Evolutionary conservation across 495 filamentous ascomycete genomes (phyloP).

Genomic region (Staphylotrichum tortipilum): DNA sequence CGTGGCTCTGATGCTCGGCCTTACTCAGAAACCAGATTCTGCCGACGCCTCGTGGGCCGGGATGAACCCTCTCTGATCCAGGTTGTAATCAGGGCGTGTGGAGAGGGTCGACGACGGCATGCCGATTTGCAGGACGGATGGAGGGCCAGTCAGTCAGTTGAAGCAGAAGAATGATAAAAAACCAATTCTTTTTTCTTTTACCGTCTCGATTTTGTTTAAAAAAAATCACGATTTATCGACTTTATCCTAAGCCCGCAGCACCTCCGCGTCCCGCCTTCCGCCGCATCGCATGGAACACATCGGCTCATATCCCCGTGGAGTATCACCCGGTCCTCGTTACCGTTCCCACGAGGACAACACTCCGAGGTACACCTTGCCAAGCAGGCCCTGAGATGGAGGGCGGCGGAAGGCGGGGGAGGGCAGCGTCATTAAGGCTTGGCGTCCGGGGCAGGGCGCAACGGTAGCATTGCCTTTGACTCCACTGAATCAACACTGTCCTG

Average conservation of each 20-base stretch:
- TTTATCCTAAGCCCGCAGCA: neutral
- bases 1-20: too few relatives aligned
- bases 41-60: neutral
- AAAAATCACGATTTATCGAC: neutral
- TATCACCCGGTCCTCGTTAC: neutral
- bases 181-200: too few relatives aligned
- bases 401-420: too few relatives aligned
- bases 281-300: too few relatives aligned
- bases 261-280: too few relatives aligned
- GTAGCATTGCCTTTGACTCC: neutral
- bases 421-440: neutral
- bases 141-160: too few relatives aligned
- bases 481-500: too few relatives aligned
- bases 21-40: neutral
- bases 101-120: too few relatives aligned
- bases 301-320: neutral
- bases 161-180: too few relatives aligned
- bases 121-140: too few relatives aligned
- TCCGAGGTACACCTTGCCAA: neutral
- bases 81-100: neutral
- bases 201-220: too few relatives aligned
- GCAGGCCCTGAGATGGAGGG: too few relatives aligned
- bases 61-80: neutral
- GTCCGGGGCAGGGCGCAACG: neutral
- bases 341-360: neutral